A percentile compares a stretch with the other conserved stretches of the same genome.
These are phyloP conservation scores for Schizophyllum commune DNA, from an alignment of 1,284 basidiomycete genomes.

Conservation along the genomic window DNA sequence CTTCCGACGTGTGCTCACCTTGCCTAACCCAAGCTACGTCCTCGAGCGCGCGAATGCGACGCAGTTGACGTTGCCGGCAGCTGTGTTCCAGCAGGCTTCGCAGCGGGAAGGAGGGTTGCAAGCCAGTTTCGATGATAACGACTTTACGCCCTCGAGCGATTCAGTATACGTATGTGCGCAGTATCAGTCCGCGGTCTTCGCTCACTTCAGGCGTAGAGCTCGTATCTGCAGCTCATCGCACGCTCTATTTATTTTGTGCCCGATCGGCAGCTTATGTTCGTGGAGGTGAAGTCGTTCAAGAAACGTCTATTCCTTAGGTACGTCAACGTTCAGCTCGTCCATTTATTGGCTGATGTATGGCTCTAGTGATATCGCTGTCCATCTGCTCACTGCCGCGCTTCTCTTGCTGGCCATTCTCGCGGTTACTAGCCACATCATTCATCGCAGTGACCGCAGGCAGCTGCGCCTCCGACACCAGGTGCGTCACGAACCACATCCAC, in stretches of 20 bases:
- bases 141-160: slow-evolving; percentile 30
- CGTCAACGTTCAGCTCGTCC: slow-evolving; percentile 2
- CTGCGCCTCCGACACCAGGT: slow-evolving; percentile 31
- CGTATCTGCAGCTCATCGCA: slow-evolving; percentile 44
- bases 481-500: not conserved
- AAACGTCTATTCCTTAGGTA: slow-evolving; percentile 42
- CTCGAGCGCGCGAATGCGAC: slow-evolving; percentile 30
- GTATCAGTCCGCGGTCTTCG: not conserved
- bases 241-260: slow-evolving; percentile 41
- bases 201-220: slow-evolving; percentile 22
- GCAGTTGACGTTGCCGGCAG: slow-evolving; percentile 39
- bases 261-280: slow-evolving; percentile 22
- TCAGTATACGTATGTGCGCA: slow-evolving; percentile 37
- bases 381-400: slow-evolving; percentile 35
- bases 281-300: slow-evolving; percentile 34
- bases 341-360: not conserved
- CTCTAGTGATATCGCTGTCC: slow-evolving; percentile 33
- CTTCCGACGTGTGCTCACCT: not conserved
- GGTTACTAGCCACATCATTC: slow-evolving; percentile 35
- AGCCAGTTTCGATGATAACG: slow-evolving; percentile 28
- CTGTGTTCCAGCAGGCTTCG: slow-evolving; percentile 38
- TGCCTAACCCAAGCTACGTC: slow-evolving; percentile 10
- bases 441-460: slow-evolving; percentile 32
- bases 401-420: slow-evolving; percentile 35
- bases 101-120: slow-evolving; percentile 27